A percentile compares a stretch with the other conserved stretches of the same genome.
Evolutionary conservation across 2,329 filamentous ascomycete species (phyloP).

Genomic region (Pochonia chlamydosporia): DNA sequence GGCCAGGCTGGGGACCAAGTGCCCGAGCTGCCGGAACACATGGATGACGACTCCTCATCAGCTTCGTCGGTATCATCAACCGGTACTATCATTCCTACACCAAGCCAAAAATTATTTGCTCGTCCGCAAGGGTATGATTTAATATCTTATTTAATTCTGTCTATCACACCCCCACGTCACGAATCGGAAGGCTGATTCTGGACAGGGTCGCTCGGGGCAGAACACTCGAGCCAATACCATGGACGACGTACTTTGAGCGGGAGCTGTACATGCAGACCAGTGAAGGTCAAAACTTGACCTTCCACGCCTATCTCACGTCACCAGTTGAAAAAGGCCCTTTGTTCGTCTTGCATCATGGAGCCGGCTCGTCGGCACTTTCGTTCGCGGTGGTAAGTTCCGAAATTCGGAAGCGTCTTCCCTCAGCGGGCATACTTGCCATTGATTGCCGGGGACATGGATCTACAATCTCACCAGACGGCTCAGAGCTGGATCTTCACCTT

Average conservation of each 20-base stretch:
- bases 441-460: constrained; percentile 85
- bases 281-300: constrained; percentile 45
- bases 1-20: constrained; percentile 29
- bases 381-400: constrained; percentile 79
- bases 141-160: neutral
- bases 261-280: constrained; percentile 67
- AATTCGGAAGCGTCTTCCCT: constrained; percentile 69
- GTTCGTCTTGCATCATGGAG: constrained; percentile 92
- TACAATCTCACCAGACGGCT: constrained; percentile 44
- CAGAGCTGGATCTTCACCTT: constrained; percentile 60
- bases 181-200: neutral
- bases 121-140: constrained; percentile 56
- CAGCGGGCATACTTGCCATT: constrained; percentile 75
- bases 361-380: constrained; percentile 85
- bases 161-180: neutral
- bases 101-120: constrained; percentile 67
- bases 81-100: constrained; percentile 81
- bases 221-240: constrained; percentile 63
- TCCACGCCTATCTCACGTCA: constrained; percentile 85
- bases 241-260: constrained; percentile 87
- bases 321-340: constrained; percentile 70
- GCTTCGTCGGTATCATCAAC: constrained; percentile 85
- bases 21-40: constrained; percentile 37
- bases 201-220: constrained; percentile 43
- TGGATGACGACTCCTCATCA: constrained; percentile 62